Evolutionary conservation across 257 asterid genomes (phyloP), one percentile per base, ranked within the genome.

Genomic region (Capsicum pubescens): DNA sequence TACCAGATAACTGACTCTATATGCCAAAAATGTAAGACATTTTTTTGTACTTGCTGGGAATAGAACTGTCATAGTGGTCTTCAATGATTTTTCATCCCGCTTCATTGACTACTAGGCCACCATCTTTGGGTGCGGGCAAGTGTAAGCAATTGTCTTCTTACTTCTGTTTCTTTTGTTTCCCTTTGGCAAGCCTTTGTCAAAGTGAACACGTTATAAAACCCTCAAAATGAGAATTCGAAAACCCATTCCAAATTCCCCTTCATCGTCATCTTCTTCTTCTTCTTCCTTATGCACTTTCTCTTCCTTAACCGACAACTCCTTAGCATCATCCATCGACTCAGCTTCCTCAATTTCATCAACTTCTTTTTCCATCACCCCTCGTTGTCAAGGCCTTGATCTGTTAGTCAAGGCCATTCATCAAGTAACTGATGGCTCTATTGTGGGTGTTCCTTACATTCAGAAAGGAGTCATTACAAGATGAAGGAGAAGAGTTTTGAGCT

Each of bases 381-480:
- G 97, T 0, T 95, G 98, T 83, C 94, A 68, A 59, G 98, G 98
- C 46, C 97, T 94, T 84, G 95, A 95, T 93, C 95, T 95, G 84
- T 95, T 95, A 56, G 98, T 94, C 39, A 94, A 93, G 84, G 98
- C 98, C 82, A 93, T 94, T 83, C 90, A 92, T 88, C 93, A 90
- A 82, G 97, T 95, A 11, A 88, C 91, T 6, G 92, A 87, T 9
- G 97, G 98, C 3, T 95, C 98, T 8, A 87, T 89, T 55, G 89
- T 95, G 81, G 98, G 97, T 54, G 95, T 92, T 26, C 98, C 98
- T 0, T 94, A 94, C 86, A 94, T 94, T 60, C 97, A 94, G 86
- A 89, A 91, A 82, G 91, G 98, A 64, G 94, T 93, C 39, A 86
- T 89, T 9, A 91, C 89, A 64, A 81, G 97, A 44, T 88, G 97